phyloP scores from a whole-genome alignment of 352 stramenopile species.

The Globisporangium yorkense region DNA sequence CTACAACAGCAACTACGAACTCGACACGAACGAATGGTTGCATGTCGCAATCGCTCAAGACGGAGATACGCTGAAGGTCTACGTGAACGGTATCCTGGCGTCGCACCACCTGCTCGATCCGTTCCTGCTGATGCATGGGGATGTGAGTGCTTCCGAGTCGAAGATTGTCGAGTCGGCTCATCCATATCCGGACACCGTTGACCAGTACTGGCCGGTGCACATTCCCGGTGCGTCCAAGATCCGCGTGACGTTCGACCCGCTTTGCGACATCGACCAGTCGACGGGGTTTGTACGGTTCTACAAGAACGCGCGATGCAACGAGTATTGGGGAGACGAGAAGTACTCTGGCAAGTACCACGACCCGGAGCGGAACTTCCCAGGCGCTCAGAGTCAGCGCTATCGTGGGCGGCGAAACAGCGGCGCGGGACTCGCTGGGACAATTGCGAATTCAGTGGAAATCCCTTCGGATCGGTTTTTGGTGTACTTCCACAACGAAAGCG shows the following conservation, averaged over 20 bases:
- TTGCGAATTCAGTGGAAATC: conserved; percentile 45
- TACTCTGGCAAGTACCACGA: conserved; percentile 74
- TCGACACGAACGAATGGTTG: conserved; percentile 57
- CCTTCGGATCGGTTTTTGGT: conserved; percentile 62
- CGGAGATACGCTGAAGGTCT: conserved; percentile 50
- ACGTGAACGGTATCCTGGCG: conserved; percentile 60
- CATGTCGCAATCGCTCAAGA: conserved; percentile 68
- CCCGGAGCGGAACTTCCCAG: conserved; percentile 68
- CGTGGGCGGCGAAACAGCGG: conserved; percentile 24
- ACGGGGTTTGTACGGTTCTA: conserved; percentile 68
- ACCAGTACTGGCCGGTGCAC: conserved; percentile 67
- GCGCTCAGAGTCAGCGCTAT: conserved; percentile 49
- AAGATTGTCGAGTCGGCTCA: conserved; percentile 62
- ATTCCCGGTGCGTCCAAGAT: conserved; percentile 70
- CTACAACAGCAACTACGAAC: too few species aligned
- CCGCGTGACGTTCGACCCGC: conserved; percentile 66
- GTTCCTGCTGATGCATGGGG: conserved; percentile 50
- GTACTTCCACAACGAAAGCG: conserved; percentile 60
- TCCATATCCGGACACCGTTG: conserved; percentile 37
- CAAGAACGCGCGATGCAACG: conserved; percentile 58
- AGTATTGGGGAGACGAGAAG: conserved; percentile 62
- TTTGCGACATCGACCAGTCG: conserved; percentile 58
- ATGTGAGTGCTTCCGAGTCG: conserved; percentile 30
- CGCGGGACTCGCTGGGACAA: conserved; percentile 1
- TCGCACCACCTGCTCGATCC: conserved; percentile 58